Base-by-base conservation (phyloP, 371 early-diverging fungal species). In the Mucor mucedo region DNA sequence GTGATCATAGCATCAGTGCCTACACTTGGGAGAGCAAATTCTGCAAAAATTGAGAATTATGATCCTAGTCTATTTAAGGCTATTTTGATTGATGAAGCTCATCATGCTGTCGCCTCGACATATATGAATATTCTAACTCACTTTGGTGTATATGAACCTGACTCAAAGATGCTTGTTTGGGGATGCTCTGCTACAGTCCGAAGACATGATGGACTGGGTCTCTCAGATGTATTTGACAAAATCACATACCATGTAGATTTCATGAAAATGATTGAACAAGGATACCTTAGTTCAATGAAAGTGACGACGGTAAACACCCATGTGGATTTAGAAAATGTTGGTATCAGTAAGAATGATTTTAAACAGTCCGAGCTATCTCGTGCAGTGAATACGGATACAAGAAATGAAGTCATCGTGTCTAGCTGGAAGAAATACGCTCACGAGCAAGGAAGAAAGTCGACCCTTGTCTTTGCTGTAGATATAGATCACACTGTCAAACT, bases 151-250 rank as follows among this genome's bases (percentile, higher is more conserved):
- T 32, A 65, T 32, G 67, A 76, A 0, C 50, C 57, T 1, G 70
- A 79, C 2, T 80, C 84, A 0, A 82, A 86, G 21, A 84, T 90
- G 0, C 82, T 89, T 41, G 69, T 95, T 7, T 96, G 95, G 93
- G 98, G 97, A 0, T 97, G 96, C 60, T 94, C 97, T 13, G 98
- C 97, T 0, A 97, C 98, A 0, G 83, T 95, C 10, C 72, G 87
- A 29, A 80, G 98, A 13, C 89, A 92, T 68, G 98, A 98, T 66
- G 95, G 94, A 1, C 47, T 91, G 13, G 79, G 77, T 28, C 77
- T 98, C 5, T 64, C 65, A 4, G 69, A 63, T 1, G 83, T 88
- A 2, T 98, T 97, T 71, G 91, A 95, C 32, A 58, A 90, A 21
- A 84, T 98, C 47, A 85, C 88, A 0, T 98, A 84, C 72, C 88